These are phyloP conservation scores for Zopfochytrium polystomum DNA, from an alignment of 371 early-diverging fungal species.

Conservation along the genomic window DNA sequence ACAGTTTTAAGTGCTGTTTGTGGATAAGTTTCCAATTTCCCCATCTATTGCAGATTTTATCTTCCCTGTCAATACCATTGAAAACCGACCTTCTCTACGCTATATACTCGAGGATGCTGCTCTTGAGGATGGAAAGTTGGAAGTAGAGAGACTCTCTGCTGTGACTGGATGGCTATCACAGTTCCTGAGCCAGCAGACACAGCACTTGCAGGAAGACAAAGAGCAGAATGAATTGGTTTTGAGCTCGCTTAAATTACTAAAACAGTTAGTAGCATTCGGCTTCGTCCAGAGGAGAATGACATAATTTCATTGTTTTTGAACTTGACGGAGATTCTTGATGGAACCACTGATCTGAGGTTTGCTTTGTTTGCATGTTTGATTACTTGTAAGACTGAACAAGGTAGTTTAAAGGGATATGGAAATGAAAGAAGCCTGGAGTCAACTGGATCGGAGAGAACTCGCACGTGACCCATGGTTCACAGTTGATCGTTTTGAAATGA, in stretches of 20 bases:
- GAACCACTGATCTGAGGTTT: conserved; percentile 31
- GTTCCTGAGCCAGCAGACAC: conserved; percentile 9
- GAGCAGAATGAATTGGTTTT: conserved; percentile 36
- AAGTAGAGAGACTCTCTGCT: not conserved
- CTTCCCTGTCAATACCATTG: conserved; percentile 14
- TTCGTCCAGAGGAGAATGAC: conserved; percentile 36
- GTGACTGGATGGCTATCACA: conserved; percentile 14
- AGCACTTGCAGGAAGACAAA: conserved; percentile 22
- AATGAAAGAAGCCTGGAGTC: not conserved
- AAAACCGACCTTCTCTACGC: conserved; percentile 12
- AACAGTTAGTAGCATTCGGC: conserved; percentile 41
- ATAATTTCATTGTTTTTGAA: conserved; percentile 38
- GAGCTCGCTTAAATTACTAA: conserved; percentile 37
- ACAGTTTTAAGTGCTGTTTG: conserved; percentile 26
- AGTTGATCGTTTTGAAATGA: conserved; percentile 41
- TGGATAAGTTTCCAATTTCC: conserved; percentile 26
- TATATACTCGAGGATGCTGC: conserved; percentile 12
- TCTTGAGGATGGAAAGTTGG: not conserved
- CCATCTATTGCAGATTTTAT: conserved; percentile 18
- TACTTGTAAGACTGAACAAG: not conserved
- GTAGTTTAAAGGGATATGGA: conserved; percentile 9
- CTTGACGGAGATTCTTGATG: conserved; percentile 50
- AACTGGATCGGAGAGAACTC: conserved; percentile 14
- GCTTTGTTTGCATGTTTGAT: not conserved
- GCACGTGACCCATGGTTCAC: conserved; percentile 12